Conservation (phyloP, 108 stramenopile species). For the Pseudonitzschia pungens region DNA sequence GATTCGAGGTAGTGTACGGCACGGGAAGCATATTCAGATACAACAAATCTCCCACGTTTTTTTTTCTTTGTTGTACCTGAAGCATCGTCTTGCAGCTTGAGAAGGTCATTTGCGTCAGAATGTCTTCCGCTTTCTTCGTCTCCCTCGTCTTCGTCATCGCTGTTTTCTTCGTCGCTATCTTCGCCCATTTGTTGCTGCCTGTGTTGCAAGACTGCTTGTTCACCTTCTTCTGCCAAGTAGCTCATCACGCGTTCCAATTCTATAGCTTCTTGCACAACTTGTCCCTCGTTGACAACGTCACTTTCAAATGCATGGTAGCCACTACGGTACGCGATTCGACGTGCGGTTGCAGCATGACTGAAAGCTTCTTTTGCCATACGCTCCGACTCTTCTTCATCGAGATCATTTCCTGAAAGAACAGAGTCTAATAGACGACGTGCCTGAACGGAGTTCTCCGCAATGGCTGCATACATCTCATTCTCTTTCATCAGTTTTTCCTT, state of each 20-base stretch:
- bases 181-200: constrained; percentile 11
- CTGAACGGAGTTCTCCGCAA: constrained; percentile 19
- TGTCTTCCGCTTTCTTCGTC: not conserved
- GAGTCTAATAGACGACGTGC: constrained; percentile 25
- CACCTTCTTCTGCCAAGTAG: constrained; percentile 29
- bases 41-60: not conserved
- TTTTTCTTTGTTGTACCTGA: not conserved
- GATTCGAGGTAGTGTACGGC: constrained; percentile 32
- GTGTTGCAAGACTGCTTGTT: constrained; percentile 19
- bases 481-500: constrained; percentile 7
- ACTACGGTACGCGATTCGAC: constrained; percentile 15
- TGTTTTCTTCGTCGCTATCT: constrained; percentile 1
- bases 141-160: not conserved
- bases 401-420: constrained; percentile 10
- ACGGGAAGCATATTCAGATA: constrained; percentile 22
- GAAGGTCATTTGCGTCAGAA: not conserved
- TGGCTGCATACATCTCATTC: constrained; percentile 3
- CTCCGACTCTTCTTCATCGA: constrained; percentile 27
- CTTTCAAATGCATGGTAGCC: not conserved
- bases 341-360: constrained; percentile 23
- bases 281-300: not conserved
- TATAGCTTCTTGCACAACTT: constrained; percentile 3
- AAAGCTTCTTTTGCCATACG: constrained; percentile 25
- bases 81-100: not conserved
- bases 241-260: constrained; percentile 31